A percentile compares a stretch with the other conserved stretches of the same genome.
Conservation (phyloP, 768 basidiomycete species). For the Boletus bicolor region DNA sequence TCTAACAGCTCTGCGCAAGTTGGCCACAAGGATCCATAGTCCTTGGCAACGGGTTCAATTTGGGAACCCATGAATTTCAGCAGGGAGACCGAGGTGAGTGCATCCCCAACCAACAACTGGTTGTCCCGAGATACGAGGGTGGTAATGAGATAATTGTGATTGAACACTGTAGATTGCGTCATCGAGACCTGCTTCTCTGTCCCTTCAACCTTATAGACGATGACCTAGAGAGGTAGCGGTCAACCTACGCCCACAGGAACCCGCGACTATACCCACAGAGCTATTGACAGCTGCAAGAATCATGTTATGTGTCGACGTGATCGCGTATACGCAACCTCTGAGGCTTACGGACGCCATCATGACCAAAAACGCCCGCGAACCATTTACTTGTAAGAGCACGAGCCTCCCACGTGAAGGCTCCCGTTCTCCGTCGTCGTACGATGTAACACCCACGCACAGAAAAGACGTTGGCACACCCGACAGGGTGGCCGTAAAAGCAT, state of each 20-base stretch:
- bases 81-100: conserved; percentile 73
- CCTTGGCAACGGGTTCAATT: conserved; percentile 58
- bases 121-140: conserved; percentile 56
- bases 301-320: conserved; percentile 47
- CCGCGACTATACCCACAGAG: conserved; percentile 46
- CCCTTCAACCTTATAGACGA: conserved; percentile 42
- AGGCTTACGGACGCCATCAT: conserved; percentile 45
- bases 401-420: conserved; percentile 60
- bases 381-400: conserved; percentile 45
- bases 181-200: conserved; percentile 32
- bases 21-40: conserved; percentile 77
- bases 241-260: neutral
- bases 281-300: conserved; percentile 75
- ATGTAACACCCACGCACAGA: conserved; percentile 51
- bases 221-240: conserved; percentile 37
- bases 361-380: conserved; percentile 18
- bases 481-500: conserved; percentile 30
- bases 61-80: conserved; percentile 47
- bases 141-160: conserved; percentile 78
- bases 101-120: conserved; percentile 71
- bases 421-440: conserved; percentile 39
- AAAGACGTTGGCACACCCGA: conserved; percentile 35
- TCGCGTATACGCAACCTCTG: conserved; percentile 66
- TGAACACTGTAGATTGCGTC: conserved; percentile 55
- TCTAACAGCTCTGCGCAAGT: conserved; percentile 58